Evolutionary conservation across 176 grass and related monocot genomes (phyloP).

Genomic region (Zoysia pacifica): DNA sequence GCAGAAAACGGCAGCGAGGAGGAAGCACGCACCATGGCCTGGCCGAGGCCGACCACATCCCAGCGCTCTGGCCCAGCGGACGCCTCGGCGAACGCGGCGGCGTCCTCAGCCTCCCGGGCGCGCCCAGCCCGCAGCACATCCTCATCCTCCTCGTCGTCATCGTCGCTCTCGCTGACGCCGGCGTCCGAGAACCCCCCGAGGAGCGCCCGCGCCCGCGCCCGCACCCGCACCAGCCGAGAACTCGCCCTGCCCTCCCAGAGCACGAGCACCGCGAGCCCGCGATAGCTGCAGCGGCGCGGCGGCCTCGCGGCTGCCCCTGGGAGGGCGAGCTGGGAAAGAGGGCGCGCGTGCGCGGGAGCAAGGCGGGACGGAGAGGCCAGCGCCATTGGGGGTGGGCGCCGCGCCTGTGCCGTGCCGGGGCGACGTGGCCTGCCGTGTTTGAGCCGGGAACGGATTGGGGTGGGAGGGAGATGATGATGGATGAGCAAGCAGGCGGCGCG

Average conservation of each 20-base stretch:
- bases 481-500: too few relatives aligned
- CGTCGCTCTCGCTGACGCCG: conserved; percentile 46
- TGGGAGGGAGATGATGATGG: too few relatives aligned
- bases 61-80: conserved; percentile 57
- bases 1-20: background rate
- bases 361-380: background rate
- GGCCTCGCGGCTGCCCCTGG: too few relatives aligned
- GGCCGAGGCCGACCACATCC: conserved; percentile 88
- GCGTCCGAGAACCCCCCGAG: conserved; percentile 34
- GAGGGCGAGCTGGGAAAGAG: too few relatives aligned
- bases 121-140: conserved; percentile 2
- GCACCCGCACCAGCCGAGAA: background rate
- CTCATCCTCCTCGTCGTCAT: conserved; percentile 44
- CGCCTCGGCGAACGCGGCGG: conserved; percentile 32
- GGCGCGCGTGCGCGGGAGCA: background rate
- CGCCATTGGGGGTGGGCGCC: too few relatives aligned
- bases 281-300: background rate
- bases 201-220: conserved; percentile 2
- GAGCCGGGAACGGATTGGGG: too few relatives aligned
- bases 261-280: conserved; percentile 3
- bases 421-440: too few relatives aligned
- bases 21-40: conserved; percentile 72
- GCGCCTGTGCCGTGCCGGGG: too few relatives aligned
- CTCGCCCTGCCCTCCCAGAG: background rate
- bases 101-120: conserved; percentile 29